These are phyloP conservation scores for Isabelozyma heimii DNA, from an alignment of 805 yeast species.

Conservation along the genomic window DNA sequence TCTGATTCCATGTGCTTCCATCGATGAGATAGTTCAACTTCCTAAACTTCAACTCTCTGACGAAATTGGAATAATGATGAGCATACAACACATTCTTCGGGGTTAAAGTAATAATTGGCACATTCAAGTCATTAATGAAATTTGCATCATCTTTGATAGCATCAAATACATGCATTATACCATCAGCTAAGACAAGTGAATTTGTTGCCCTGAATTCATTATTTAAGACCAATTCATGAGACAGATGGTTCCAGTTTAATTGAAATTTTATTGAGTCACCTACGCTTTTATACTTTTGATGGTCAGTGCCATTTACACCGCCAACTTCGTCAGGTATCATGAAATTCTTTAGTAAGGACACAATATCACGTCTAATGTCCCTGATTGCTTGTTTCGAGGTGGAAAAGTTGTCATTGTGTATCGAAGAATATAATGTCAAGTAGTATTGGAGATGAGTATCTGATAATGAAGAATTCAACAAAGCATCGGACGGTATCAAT, in stretches of 20 bases:
- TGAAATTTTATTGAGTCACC: slow-evolving; percentile 11
- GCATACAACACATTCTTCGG: slow-evolving; percentile 38
- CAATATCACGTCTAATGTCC: slow-evolving; percentile 29
- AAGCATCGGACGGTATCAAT: slow-evolving; percentile 33
- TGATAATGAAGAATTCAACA: slow-evolving; percentile 21
- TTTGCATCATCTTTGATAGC: slow-evolving; percentile 2
- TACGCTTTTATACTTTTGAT: slow-evolving; percentile 3
- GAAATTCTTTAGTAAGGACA: slow-evolving; percentile 21
- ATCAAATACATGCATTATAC: slow-evolving; percentile 32
- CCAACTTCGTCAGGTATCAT: slow-evolving; percentile 23
- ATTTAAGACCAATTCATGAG: slow-evolving; percentile 17
- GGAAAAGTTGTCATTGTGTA: slow-evolving; percentile 9
- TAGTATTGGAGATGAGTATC: slow-evolving; percentile 26
- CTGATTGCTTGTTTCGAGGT: slow-evolving; percentile 28
- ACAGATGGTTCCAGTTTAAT: slow-evolving; percentile 5
- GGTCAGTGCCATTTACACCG: slow-evolving; percentile 23
- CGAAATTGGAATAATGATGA: slow-evolving; percentile 56
- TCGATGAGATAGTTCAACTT: slow-evolving; percentile 56
- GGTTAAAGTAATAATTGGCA: slow-evolving; percentile 21
- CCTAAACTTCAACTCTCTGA: slow-evolving; percentile 66
- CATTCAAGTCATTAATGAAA: slow-evolving; percentile 19
- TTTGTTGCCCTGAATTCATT: slow-evolving; percentile 9
- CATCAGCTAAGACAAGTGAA: slow-evolving; percentile 25
- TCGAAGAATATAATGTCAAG: slow-evolving; percentile 14
- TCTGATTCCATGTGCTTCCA: slow-evolving; percentile 48